A percentile compares a stretch with the other conserved stretches of the same genome.
Evolutionary conservation across 1,284 basidiomycete species (phyloP).

Genomic region (Schizophyllum commune): DNA sequence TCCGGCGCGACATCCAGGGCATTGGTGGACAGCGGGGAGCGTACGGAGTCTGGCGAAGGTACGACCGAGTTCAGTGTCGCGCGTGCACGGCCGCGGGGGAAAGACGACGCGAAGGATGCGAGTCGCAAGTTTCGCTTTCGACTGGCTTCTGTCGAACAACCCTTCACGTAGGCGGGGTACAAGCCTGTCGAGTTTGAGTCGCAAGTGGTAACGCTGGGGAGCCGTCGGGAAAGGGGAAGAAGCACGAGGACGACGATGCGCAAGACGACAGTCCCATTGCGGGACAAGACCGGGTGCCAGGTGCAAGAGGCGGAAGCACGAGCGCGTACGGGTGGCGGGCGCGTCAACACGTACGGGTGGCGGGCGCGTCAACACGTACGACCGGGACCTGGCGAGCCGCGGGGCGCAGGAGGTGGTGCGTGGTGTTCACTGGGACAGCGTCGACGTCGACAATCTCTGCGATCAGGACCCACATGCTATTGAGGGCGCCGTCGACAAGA

Average conservation of each 20-base stretch:
- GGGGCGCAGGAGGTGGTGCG: slow-evolving; percentile 68
- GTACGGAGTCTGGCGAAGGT: background rate
- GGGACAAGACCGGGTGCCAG: slow-evolving; percentile 47
- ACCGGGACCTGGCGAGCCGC: slow-evolving; percentile 64
- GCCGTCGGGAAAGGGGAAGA: slow-evolving; percentile 42
- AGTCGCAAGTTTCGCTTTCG: slow-evolving; percentile 10
- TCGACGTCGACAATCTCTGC: slow-evolving; percentile 40
- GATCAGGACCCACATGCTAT: slow-evolving; percentile 24
- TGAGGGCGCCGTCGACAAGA: slow-evolving; percentile 34
- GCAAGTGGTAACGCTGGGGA: slow-evolving; percentile 35
- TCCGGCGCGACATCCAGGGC: too few species aligned
- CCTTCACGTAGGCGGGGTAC: slow-evolving; percentile 55
- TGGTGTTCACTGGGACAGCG: slow-evolving; percentile 34
- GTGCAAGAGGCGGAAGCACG: slow-evolving; percentile 45
- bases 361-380: slow-evolving; percentile 31
- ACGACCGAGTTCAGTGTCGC: background rate
- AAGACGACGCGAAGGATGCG: slow-evolving; percentile 21
- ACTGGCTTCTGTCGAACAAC: slow-evolving; percentile 43
- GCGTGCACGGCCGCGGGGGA: background rate
- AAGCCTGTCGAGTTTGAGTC: slow-evolving; percentile 68
- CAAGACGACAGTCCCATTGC: slow-evolving; percentile 84
- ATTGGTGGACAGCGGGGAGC: slow-evolving; percentile 12
- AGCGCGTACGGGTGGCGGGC: slow-evolving; percentile 24
- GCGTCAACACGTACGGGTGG: too few species aligned
- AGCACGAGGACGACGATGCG: slow-evolving; percentile 54